phyloP scores from a whole-genome alignment of 2,329 filamentous ascomycete species.

The Epichloe gansuensis region DNA sequence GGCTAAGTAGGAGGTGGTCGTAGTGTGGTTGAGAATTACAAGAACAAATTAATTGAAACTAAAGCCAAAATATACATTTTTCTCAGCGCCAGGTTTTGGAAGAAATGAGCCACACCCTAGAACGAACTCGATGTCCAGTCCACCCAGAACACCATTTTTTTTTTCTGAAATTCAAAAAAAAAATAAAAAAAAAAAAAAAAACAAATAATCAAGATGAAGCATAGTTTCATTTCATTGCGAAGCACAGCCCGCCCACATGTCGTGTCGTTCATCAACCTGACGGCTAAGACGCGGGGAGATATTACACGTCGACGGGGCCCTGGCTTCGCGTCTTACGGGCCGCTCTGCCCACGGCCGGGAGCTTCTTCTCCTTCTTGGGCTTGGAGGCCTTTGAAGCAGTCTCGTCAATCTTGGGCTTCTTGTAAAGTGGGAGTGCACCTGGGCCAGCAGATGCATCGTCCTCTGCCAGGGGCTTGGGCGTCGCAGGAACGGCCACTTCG shows the following conservation, averaged over 20 bases:
- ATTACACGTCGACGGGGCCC: constrained; percentile 21
- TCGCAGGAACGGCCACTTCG: constrained; percentile 15
- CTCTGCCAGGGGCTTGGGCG: constrained; percentile 6
- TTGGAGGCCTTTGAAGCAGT: constrained; percentile 15
- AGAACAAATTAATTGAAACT: no score
- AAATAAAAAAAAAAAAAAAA: not conserved
- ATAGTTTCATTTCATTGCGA: not conserved
- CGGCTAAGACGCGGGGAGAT: not conserved
- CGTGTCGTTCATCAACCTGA: not conserved
- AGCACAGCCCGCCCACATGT: not conserved
- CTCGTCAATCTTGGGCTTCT: constrained; percentile 29
- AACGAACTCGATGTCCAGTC: no score
- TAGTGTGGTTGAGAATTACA: no score
- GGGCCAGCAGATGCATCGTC: constrained; percentile 8
- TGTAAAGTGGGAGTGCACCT: constrained; percentile 15
- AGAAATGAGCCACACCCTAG: no score
- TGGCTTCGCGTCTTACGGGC: constrained; percentile 31
- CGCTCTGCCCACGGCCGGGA: constrained; percentile 21
- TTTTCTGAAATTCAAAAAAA: no score
- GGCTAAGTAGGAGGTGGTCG: no score
- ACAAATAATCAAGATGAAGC: not conserved
- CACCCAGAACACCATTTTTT: no score
- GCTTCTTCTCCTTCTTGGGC: constrained; percentile 25
- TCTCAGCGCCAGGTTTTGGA: no score
- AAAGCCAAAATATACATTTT: no score